These are phyloP conservation scores for Cutaneotrichosporon sp. DNA, from an alignment of 1,284 basidiomycete genomes.

Conservation along the genomic window DNA sequence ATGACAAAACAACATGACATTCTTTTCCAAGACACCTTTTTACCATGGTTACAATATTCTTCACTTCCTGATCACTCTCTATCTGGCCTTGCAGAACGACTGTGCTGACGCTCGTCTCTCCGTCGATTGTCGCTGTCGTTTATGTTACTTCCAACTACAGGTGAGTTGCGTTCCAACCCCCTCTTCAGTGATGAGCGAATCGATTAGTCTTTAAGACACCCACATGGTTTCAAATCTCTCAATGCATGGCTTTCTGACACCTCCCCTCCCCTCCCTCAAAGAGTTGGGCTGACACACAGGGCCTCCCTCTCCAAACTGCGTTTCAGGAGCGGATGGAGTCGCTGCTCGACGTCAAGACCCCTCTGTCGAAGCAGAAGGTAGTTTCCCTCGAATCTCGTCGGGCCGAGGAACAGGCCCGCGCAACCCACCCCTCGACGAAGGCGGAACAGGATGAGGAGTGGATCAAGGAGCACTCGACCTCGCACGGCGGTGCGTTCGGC, in stretches of 20 bases:
- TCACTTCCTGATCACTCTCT: conserved; percentile 48
- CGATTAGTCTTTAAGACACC: conserved; percentile 52
- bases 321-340: conserved; percentile 45
- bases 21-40: conserved; percentile 45
- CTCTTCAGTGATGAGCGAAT: conserved; percentile 41
- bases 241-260: conserved; percentile 49
- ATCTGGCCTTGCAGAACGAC: neutral
- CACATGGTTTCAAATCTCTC: conserved; percentile 45
- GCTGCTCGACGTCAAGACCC: conserved; percentile 30
- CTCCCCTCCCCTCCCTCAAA: neutral
- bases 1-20: conserved; percentile 48
- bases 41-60: conserved; percentile 46
- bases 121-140: neutral
- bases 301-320: conserved; percentile 37
- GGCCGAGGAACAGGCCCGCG: conserved; percentile 18
- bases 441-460: conserved; percentile 42
- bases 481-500: conserved; percentile 35
- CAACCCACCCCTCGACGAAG: conserved; percentile 28
- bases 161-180: conserved; percentile 30
- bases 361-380: conserved; percentile 17
- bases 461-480: conserved; percentile 28
- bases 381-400: conserved; percentile 4
- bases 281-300: conserved; percentile 26
- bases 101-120: conserved; percentile 22
- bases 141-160: conserved; percentile 25